phyloP scores from a whole-genome alignment of 2,329 filamentous ascomycete genomes.

The Ramichloridium luteum region DNA sequence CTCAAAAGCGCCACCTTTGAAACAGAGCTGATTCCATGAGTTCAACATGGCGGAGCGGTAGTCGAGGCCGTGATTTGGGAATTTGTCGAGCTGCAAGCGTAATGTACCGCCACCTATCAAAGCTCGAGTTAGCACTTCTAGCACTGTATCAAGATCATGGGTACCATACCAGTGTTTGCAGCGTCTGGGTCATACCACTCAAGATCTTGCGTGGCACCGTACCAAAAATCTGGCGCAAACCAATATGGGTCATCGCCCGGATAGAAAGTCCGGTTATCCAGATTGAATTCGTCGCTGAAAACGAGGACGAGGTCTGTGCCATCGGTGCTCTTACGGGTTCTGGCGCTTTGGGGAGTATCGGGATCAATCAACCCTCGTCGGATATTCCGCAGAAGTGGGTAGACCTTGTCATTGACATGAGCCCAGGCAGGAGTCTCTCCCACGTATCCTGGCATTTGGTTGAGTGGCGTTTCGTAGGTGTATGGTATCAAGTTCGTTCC shows the following conservation, averaged over 20 bases:
- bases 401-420: constrained; percentile 36
- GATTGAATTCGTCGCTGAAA: constrained; percentile 47
- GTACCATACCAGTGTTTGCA: constrained; percentile 31
- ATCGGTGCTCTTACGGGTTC: constrained; percentile 34
- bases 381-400: constrained; percentile 38
- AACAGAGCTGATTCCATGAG: constrained; percentile 43
- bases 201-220: constrained; percentile 40
- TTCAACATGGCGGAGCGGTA: constrained; percentile 42
- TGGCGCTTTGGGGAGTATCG: constrained; percentile 37
- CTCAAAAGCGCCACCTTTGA: constrained; percentile 43
- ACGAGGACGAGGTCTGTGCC: constrained; percentile 37
- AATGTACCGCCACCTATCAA: constrained; percentile 19
- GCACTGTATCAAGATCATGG: neutral
- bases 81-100: constrained; percentile 36
- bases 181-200: constrained; percentile 44
- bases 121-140: constrained; percentile 1
- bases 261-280: constrained; percentile 42
- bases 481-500: constrained; percentile 30
- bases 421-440: constrained; percentile 29
- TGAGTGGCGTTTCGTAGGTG: constrained; percentile 28
- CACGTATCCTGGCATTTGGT: constrained; percentile 25
- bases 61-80: constrained; percentile 34
- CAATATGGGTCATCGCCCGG: constrained; percentile 46
- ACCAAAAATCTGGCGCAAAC: constrained; percentile 42
- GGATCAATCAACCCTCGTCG: constrained; percentile 39